Evolutionary conservation across 2,329 filamentous ascomycete genomes (phyloP).

Genomic region (Alternaria metachromatica): DNA sequence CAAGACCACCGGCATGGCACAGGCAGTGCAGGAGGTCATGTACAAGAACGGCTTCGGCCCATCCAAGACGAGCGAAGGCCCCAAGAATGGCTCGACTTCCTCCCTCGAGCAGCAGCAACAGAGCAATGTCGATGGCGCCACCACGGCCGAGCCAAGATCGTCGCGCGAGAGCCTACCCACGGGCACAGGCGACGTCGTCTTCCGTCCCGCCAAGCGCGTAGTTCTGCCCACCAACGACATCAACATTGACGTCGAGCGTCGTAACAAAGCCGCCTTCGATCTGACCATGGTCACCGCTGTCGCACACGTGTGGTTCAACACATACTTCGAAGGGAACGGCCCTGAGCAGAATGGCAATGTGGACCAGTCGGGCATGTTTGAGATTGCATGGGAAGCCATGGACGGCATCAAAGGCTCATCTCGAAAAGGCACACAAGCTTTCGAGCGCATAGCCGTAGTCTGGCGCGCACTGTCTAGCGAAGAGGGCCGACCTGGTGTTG

Average conservation of each 20-base stretch:
- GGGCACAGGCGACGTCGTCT: constrained; percentile 74
- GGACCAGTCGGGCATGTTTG: constrained; percentile 73
- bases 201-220: constrained; percentile 73
- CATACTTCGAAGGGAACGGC: constrained; percentile 85
- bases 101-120: constrained; percentile 21
- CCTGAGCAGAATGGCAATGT: constrained; percentile 71
- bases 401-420: constrained; percentile 93
- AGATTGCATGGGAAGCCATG: constrained; percentile 78
- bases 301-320: constrained; percentile 96
- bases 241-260: constrained; percentile 86
- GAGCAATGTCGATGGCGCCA: constrained; percentile 22
- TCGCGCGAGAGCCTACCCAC: constrained; percentile 53
- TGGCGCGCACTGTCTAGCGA: constrained; percentile 66
- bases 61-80: constrained; percentile 26
- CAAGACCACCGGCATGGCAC: constrained; percentile 51
- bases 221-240: constrained; percentile 82
- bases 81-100: constrained; percentile 28
- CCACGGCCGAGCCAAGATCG: constrained; percentile 18
- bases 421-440: constrained; percentile 79
- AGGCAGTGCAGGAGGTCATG: constrained; percentile 56
- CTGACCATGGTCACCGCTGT: constrained; percentile 92
- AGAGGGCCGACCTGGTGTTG: constrained; percentile 44
- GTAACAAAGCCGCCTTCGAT: constrained; percentile 76
- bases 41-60: constrained; percentile 44
- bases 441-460: constrained; percentile 83